Base-by-base conservation (phyloP, 495 filamentous ascomycete genomes). In the Xylaria telfairii region DNA sequence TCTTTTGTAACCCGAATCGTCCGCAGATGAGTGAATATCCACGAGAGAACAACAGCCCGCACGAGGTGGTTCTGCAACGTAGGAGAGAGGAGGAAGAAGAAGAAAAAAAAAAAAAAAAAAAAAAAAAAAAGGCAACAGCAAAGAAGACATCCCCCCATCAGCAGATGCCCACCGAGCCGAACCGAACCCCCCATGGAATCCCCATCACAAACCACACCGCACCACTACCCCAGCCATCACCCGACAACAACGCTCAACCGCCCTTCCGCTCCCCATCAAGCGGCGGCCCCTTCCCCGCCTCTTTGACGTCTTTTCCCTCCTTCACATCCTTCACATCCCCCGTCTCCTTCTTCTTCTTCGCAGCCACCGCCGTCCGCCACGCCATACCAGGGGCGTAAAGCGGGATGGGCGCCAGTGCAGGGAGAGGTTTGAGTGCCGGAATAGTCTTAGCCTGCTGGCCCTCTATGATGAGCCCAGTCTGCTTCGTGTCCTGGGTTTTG, bases 251-350 rank as follows among this genome's bases (percentile, higher is more conserved):
- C 49, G 13, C 30, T 56, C 49, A 69, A 44, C 67, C 67, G 30
- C 67, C 67, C 42, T 69, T 69, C 15, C 67, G 39, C 56, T 69
- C 67, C 3, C 67, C 67, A 21, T 15, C 21, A 49, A 42, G 47
- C 26, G 13, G 30, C 28, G 2, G 30, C 1, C 2, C 9, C 30
- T 37, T 12, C 7, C 21, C 54, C 6, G 17, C 21, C 21, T n/a
- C n/a, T n/a, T n/a, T n/a, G n/a, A n/a, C n/a, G n/a, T 12, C n/a
- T 51, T 21, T 51, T 7, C 5, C 28, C 13, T 30, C 28, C 3
- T 54, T 53, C 49, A 0, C 28, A 34, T 37, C 32, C 19, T 37
- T 37, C 28, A 10, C 17, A 21, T 56, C 51, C 15, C 12, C 10
- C 49, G 6, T 24, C 47, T 1, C 5, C 49, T 1, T 4, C 53